phyloP scores from a whole-genome alignment of 2,329 filamentous ascomycete genomes.

The Penicillium brasilianum region DNA sequence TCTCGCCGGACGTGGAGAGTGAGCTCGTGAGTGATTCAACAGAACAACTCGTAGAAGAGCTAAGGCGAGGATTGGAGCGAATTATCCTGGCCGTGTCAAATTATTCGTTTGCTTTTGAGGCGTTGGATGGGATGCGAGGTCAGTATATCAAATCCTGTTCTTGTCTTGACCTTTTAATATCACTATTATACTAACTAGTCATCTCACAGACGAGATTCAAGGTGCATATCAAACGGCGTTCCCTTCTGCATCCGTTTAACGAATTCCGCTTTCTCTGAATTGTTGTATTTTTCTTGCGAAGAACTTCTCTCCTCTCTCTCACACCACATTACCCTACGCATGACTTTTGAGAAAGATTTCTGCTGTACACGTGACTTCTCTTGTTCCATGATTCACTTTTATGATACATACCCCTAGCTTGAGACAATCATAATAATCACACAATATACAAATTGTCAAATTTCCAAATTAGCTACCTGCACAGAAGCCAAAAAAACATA shows the following conservation, averaged over 20 bases:
- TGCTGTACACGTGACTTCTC: not conserved
- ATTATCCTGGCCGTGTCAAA: slow-evolving; percentile 46
- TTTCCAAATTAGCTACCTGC: not conserved
- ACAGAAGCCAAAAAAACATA: slow-evolving; percentile 5
- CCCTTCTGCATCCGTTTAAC: slow-evolving; percentile 28
- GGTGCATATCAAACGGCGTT: slow-evolving; percentile 51
- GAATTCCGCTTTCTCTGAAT: slow-evolving; percentile 17
- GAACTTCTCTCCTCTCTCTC: slow-evolving; percentile 3
- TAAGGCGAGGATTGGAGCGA: slow-evolving; percentile 44
- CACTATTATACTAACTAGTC: slow-evolving; percentile 13
- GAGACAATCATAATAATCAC: slow-evolving; percentile 8
- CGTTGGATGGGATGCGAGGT: slow-evolving; percentile 53
- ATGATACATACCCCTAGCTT: slow-evolving; percentile 9
- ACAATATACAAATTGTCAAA: not conserved
- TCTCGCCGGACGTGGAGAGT: slow-evolving; percentile 32
- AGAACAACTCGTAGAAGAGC: slow-evolving; percentile 42
- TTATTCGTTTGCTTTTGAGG: slow-evolving; percentile 50
- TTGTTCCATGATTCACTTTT: not conserved
- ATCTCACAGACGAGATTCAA: slow-evolving; percentile 46
- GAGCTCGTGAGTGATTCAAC: slow-evolving; percentile 31
- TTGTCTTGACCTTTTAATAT: not conserved
- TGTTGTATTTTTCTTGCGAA: slow-evolving; percentile 18
- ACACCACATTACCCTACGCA: too few species aligned
- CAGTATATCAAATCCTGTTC: not conserved
- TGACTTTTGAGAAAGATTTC: not conserved